Percentiles rank a stretch among this genome's conserved stretches.
These are phyloP conservation scores for Cystobasidium tubakii DNA, from an alignment of 768 basidiomycete species.

Conservation along the genomic window DNA sequence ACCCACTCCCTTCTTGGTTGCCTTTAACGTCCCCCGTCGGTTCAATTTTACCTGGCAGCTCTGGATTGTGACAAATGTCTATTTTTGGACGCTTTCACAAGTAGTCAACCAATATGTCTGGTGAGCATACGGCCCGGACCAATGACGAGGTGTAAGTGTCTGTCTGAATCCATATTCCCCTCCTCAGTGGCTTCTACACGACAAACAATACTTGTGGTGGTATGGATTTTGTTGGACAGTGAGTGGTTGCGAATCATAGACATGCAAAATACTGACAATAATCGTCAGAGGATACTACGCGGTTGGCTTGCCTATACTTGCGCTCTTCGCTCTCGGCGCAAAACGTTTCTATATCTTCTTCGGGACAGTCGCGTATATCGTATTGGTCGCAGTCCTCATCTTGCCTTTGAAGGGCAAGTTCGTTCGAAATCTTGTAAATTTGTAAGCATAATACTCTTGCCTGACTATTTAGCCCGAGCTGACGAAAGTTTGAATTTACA, in stretches of 20 bases:
- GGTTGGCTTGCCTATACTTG: not conserved
- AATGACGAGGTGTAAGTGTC: no score
- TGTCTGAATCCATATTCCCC: no score
- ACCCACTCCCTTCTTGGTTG: not conserved
- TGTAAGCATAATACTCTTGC: not conserved
- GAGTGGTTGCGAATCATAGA: no score
- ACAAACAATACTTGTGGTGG: not conserved
- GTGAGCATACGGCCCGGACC: not conserved
- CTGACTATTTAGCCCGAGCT: not conserved
- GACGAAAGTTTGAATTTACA: no score
- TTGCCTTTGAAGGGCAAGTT: not conserved
- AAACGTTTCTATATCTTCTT: not conserved
- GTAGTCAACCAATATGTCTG: conserved; percentile 6
- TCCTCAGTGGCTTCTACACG: not conserved
- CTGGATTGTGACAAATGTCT: not conserved
- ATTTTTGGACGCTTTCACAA: not conserved
- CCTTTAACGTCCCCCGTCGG: not conserved
- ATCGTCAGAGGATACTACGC: conserved; percentile 3
- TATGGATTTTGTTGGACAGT: conserved; percentile 10
- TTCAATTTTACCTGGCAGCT: not conserved
- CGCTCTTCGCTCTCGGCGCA: not conserved
- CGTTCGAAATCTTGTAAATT: not conserved
- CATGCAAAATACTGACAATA: no score
- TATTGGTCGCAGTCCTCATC: not conserved
- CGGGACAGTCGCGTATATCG: not conserved